Base-by-base conservation (phyloP, 2,329 filamentous ascomycete genomes). In the Nigrospora sphaerica region DNA sequence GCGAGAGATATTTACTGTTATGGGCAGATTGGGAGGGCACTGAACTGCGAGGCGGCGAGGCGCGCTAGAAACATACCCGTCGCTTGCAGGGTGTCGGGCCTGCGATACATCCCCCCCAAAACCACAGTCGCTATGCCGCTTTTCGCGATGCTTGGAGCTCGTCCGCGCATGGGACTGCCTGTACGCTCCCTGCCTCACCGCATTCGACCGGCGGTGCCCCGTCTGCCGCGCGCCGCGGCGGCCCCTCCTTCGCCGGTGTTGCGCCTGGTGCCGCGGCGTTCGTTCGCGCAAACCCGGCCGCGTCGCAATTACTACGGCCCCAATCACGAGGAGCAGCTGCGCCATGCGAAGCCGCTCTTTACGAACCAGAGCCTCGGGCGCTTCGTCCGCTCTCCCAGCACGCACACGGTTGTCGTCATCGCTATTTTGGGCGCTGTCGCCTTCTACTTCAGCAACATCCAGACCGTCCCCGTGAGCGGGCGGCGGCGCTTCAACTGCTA, bases 401-500 rank as follows among this genome's bases (percentile, higher is more conserved):
- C 70, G 39, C 63, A 66, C 46, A 56, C 67, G 28, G 62, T 77
- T 13, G 59, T 73, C 14, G 52, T 68, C 1, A 49, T 68, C 13
- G 68, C 69, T 28, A 61, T 70, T 14, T 56, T 63, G n/a, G 70
- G 65, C 38, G 77, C 74, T 4, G 31, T 72, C 2, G 59, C 60
- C 10, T 81, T 89, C 60, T 90, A 89, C 68, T 70, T 81, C 46
- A 73, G 68, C 59, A 85, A 90, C 60, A 69, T 87, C 37, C 83
- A 92, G 62, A 77, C 76, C 32, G 86, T 91, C 13, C 86, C 86
- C 2, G 76, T 89, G 7, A 85, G 81, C 6, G 83, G 85, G 0
- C 78, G 88, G 10, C 72, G 73, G 56, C 77, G 87, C 33, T 92
- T 92, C 75, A 91, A 90, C 62, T 78, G 81, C 60, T 77, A 82